Conservation (phyloP, 306 rosid genomes). For the Inga oerstediana region DNA sequence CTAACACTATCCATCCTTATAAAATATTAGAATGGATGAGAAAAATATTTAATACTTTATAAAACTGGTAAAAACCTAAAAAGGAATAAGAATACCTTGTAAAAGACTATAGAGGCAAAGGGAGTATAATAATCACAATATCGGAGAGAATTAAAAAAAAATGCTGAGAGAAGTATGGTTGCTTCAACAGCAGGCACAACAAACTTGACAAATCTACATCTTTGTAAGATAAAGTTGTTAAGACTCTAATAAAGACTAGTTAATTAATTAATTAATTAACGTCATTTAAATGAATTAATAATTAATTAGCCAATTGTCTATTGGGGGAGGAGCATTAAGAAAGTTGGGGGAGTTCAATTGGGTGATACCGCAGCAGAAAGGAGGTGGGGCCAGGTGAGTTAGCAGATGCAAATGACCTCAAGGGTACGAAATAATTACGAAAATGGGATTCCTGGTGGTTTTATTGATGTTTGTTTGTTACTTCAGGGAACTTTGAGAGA, state of each 20-base stretch:
- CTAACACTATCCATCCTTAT: too few relatives aligned
- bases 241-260: slow-evolving; percentile 4
- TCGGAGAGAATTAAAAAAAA: neutral
- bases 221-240: slow-evolving; percentile 30
- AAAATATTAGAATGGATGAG: too few relatives aligned
- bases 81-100: too few relatives aligned
- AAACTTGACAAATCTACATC: slow-evolving; percentile 44
- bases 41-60: too few relatives aligned
- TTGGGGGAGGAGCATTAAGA: neutral
- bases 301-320: neutral
- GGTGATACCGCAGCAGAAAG: slow-evolving; percentile 41
- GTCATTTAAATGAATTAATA: slow-evolving; percentile 5
- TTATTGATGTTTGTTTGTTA: neutral
- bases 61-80: too few relatives aligned
- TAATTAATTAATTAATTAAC: slow-evolving; percentile 26
- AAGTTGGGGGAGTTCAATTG: slow-evolving; percentile 31
- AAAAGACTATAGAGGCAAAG: too few relatives aligned
- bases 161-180: neutral
- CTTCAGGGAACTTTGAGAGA: neutral
- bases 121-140: neutral
- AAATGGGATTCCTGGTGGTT: slow-evolving; percentile 23
- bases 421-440: slow-evolving; percentile 38
- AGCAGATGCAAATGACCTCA: slow-evolving; percentile 40
- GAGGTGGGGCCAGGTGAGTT: slow-evolving; percentile 40
- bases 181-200: slow-evolving; percentile 38